Evolutionary conservation across 73 alveolate species (phyloP).

Genomic region (Diophrys sp.): DNA sequence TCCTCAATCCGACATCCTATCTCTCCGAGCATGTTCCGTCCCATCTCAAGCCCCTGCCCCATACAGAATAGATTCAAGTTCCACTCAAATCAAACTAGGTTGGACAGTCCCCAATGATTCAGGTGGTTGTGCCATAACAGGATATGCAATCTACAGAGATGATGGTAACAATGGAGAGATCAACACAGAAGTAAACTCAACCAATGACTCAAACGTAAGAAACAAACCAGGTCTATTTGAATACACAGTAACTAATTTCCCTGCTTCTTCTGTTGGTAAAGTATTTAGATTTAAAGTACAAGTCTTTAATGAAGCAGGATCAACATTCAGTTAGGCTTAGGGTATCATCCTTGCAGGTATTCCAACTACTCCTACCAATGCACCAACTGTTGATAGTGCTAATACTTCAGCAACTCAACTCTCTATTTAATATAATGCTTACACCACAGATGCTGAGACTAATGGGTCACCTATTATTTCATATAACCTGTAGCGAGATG

Average conservation of each 20-base stretch:
- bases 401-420: conserved; percentile 29
- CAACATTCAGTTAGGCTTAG: conserved; percentile 14
- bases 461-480: conserved; percentile 43
- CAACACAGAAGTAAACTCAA: conserved; percentile 31
- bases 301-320: conserved; percentile 32
- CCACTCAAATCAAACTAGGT: conserved; percentile 42
- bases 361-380: conserved; percentile 29
- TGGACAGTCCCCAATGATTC: conserved; percentile 44
- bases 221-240: conserved; percentile 26
- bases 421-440: conserved; percentile 29
- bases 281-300: conserved; percentile 24
- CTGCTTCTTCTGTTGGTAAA: conserved; percentile 29
- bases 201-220: conserved; percentile 23
- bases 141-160: conserved; percentile 48
- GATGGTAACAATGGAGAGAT: conserved; percentile 30
- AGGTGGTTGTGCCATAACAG: conserved; percentile 68
- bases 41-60: conserved; percentile 43
- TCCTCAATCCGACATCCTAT: background rate
- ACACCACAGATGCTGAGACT: conserved; percentile 10
- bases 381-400: conserved; percentile 22
- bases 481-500: conserved; percentile 40
- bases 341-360: conserved; percentile 39
- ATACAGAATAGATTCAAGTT: conserved; percentile 12
- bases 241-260: conserved; percentile 42
- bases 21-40: conserved; percentile 17